phyloP scores from a whole-genome alignment of 2,329 filamentous ascomycete genomes.

The Paecilomyces niveus region DNA sequence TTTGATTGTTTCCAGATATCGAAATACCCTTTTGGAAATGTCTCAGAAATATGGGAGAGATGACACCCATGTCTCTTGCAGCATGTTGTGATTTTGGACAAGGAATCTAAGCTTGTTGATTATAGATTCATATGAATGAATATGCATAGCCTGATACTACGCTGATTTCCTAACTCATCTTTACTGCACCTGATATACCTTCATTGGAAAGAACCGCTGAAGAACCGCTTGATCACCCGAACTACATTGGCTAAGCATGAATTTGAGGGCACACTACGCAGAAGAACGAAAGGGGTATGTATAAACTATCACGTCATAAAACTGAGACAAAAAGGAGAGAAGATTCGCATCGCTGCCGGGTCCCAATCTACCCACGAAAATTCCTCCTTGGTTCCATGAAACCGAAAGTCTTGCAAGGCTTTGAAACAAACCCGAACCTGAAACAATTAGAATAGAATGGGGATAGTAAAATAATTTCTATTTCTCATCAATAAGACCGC shows the following conservation, averaged over 20 bases:
- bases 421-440: neutral
- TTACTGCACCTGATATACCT: neutral
- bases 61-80: neutral
- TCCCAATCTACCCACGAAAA: neutral
- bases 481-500: neutral
- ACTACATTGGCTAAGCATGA: neutral
- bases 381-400: neutral
- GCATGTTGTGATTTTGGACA: neutral
- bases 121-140: neutral
- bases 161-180: neutral
- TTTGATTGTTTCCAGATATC: neutral
- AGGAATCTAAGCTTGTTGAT: neutral
- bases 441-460: neutral
- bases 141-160: neutral
- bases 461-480: neutral
- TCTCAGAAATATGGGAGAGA: neutral
- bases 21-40: neutral
- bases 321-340: neutral
- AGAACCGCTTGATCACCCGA: neutral
- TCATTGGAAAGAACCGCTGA: neutral
- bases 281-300: neutral
- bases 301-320: neutral
- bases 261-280: neutral
- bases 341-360: neutral
- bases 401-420: neutral